Base-by-base conservation (phyloP, 164 flowering plant species). In the Magnolia kwangsiensis region DNA sequence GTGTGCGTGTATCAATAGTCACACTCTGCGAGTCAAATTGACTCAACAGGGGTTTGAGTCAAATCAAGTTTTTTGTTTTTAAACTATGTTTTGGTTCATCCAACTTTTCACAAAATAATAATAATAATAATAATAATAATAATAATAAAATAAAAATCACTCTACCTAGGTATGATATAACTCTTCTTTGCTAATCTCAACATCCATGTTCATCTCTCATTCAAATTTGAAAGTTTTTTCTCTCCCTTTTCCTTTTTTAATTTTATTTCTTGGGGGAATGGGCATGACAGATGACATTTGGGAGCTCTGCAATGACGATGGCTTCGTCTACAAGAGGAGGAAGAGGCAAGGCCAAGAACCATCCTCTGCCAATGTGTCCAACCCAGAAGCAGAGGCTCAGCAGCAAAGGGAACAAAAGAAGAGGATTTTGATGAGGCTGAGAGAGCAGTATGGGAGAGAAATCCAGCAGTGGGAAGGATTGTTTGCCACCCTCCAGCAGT, bases 231-330 rank as follows among this genome's bases (percentile, higher is more conserved):
- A 37, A 37, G 5, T 37, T 37, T 31, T 31, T 4, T 37, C 45
- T 37, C 45, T 55, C 59, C 14, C 16, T 55, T 7, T 55, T 55
- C 0, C 11, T 7, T 9, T 9, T 55, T 55, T 11, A 55, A 55
- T 55, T 55, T 10, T 55, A 55, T 55, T 55, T 55, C 18, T 9
- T 8, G 1, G 10, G 66, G 50, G 45, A 4, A 37, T 37, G 45
- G 18, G 61, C 61, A 3, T 10, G 13, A 19, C 61, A 55, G 80
- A 75, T 37, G 81, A 67, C 20, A 93, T 91, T 21, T 90, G 93
- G 93, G 94, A 89, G 79, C 81, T 88, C 49, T 82, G 86, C 80
- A 89, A 90, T 86, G 96, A 92, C 79, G 90, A 88, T 55, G 97
- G 93, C 55, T 90, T 92, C 84, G 84, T 89, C 77, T 89, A 87